Base-by-base conservation (phyloP, 202 grass and related monocot species). In the Zizania palustris region DNA sequence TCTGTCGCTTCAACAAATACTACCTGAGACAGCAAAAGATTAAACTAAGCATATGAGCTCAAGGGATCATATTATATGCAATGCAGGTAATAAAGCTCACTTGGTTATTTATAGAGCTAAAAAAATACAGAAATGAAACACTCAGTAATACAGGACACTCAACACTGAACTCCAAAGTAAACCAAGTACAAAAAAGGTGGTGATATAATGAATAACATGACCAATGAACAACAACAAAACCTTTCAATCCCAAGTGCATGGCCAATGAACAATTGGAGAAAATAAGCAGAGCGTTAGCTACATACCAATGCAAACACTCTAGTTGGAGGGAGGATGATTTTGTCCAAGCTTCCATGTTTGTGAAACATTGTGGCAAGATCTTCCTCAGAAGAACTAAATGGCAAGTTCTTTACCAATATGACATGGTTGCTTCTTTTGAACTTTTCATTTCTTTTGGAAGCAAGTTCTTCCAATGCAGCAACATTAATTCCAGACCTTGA, bases 321-420 rank as follows among this genome's bases (percentile, higher is more conserved):
- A 21, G 91, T 90, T 49, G 91, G 83, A 21, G 95, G 95, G 53
- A 98, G 85, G 89, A 98, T 67, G 22, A 98, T 79, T 84, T 92
- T 98, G 63, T 95, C 91, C 68, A 98, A 63, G 74, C 80, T 90
- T 46, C 95, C 91, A 77, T 88, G 91, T 92, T 87, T 98, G 33
- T 62, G 74, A 88, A 98, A 98, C 80, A 95, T 92, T 16, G 60
- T 69, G 33, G 86, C 85, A 0, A 98, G 90, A 85, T 98, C 91
- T 71, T 85, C 89, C 57, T 95, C 91, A 54, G 68, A 90, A 85
- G 85, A 92, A 87, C 53, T 94, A 77, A 81, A 98, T 45, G 91
- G 89, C 62, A 98, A 92, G 75, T 98, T 98, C 83, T 98, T 98
- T 53, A 98, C 85, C 65, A 98, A 81, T 82, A 98, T 94, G 67